Evolutionary conservation across 192 early-diverging fungal species (phyloP).

Genomic region (Thoreauomyces humboldtii): DNA sequence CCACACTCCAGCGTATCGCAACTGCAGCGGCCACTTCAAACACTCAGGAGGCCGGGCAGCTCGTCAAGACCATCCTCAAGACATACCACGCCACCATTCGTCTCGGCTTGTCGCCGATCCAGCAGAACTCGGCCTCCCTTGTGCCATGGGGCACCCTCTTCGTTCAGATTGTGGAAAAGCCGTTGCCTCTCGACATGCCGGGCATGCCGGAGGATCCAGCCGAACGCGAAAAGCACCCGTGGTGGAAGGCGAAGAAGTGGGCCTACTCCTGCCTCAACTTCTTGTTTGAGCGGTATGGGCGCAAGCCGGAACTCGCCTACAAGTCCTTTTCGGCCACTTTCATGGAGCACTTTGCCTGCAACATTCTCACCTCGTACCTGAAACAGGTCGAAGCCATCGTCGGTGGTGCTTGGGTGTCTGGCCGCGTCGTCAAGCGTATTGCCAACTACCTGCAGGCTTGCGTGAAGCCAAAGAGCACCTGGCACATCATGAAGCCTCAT

Average conservation of each 20-base stretch:
- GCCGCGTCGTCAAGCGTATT: conserved; percentile 66
- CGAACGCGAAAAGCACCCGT: conserved; percentile 77
- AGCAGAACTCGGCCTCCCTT: conserved; percentile 68
- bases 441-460: conserved; percentile 78
- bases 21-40: conserved; percentile 57
- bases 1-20: conserved; percentile 75
- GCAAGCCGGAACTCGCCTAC: conserved; percentile 36
- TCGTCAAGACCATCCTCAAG: conserved; percentile 84
- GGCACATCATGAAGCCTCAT: conserved; percentile 88
- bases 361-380: conserved; percentile 83
- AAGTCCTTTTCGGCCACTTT: conserved; percentile 77
- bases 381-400: conserved; percentile 75
- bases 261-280: conserved; percentile 80
- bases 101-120: conserved; percentile 40
- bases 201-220: conserved; percentile 51
- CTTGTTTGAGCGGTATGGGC: conserved; percentile 58
- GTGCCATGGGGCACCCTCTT: conserved; percentile 89
- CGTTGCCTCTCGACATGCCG: conserved; percentile 7
- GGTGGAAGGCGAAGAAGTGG: conserved; percentile 96
- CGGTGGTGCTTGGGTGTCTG: conserved; percentile 70
- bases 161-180: conserved; percentile 60
- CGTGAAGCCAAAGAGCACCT: conserved; percentile 84
- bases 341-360: conserved; percentile 84
- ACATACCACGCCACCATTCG: conserved; percentile 74
- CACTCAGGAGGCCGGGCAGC: conserved; percentile 73